Evolutionary conservation across 108 stramenopile genomes (phyloP), one percentile per base, ranked within the genome.

Genomic region (Cyclotella baltica): DNA sequence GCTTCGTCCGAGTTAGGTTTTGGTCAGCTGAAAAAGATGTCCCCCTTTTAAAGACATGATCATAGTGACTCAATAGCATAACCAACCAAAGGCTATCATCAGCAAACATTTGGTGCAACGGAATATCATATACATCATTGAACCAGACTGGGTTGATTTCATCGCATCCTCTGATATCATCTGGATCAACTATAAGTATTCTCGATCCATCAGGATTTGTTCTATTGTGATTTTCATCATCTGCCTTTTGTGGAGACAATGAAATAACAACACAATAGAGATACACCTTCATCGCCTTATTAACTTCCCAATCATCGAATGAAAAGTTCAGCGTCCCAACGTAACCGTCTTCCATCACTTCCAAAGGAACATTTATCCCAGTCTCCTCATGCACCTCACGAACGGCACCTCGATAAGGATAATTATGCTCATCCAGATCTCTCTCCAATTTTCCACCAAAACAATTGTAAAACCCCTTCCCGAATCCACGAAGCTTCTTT

Each of bases 81-180:
- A 83, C 72, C 16, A 93, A 61, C 93, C 93, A 93, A 0, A 89
- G 30, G 8, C 87, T 88, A 85, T 93, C 89, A 82, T 93, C 93
- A 9, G 89, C 89, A 88, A 93, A 93, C 93, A 93, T 93, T 43
- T 91, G 73, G 68, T 91, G 67, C 15, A 93, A 75, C 16, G 93
- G 93, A 35, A 90, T 82, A 15, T 83, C 62, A 36, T 78, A 61
- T 55, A 82, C 72, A 69, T 89, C 70, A 38, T 89, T 77, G 50
- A 88, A 80, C 93, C 90, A 93, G 64, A 40, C 20, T 28, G 93
- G 93, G 59, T 88, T 89, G 16, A 93, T 91, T 79, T 93, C 93
- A 25, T 89, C 90, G 50, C 90, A 90, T 25, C 77, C 88, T 69
- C 73, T 79, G 25, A 89, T 88, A 70, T 74, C 62, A 30, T 36